Evolutionary conservation across 2,329 filamentous ascomycete genomes (phyloP).

Genomic region (Aspergillus flavus): DNA sequence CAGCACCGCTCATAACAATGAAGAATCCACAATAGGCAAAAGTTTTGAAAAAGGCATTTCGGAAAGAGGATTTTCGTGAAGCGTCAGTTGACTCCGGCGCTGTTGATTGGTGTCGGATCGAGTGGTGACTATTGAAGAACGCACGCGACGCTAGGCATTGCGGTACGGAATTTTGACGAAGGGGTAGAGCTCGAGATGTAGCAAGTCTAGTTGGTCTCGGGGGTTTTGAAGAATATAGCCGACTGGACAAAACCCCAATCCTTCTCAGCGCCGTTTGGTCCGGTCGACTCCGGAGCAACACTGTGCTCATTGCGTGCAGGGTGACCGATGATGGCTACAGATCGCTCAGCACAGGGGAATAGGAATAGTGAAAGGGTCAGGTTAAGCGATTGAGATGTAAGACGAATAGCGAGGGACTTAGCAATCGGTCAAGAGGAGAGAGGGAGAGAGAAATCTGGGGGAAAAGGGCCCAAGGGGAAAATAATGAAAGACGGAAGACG

Average conservation of each 20-base stretch:
- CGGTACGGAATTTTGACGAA: slow-evolving; percentile 22
- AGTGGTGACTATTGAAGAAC: slow-evolving; percentile 24
- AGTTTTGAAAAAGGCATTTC: slow-evolving; percentile 65
- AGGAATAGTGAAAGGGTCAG: not conserved
- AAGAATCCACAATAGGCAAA: slow-evolving; percentile 76
- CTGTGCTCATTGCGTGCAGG: slow-evolving; percentile 32
- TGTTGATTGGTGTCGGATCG: slow-evolving; percentile 38
- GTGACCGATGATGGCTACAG: not conserved
- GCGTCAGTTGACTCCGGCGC: slow-evolving; percentile 24
- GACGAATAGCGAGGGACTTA: slow-evolving; percentile 1
- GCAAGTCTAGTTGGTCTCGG: slow-evolving; percentile 15
- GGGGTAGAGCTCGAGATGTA: slow-evolving; percentile 23
- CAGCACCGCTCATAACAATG: slow-evolving; percentile 67
- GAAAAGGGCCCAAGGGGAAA: not conserved
- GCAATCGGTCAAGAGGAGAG: not conserved
- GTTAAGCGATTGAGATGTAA: not conserved
- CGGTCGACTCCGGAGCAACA: slow-evolving; percentile 34
- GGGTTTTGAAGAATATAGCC: slow-evolving; percentile 22
- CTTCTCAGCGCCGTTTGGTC: slow-evolving; percentile 30
- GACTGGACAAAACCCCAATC: slow-evolving; percentile 26
- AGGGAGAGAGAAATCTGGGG: not conserved
- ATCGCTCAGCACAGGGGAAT: not conserved
- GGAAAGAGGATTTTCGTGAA: slow-evolving; percentile 33
- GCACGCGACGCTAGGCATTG: slow-evolving; percentile 27
- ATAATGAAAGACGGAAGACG: not conserved